A percentile compares a stretch with the other conserved stretches of the same genome.
phyloP scores from a whole-genome alignment of 2,329 filamentous ascomycete genomes.

The Curvularia spicifera region DNA sequence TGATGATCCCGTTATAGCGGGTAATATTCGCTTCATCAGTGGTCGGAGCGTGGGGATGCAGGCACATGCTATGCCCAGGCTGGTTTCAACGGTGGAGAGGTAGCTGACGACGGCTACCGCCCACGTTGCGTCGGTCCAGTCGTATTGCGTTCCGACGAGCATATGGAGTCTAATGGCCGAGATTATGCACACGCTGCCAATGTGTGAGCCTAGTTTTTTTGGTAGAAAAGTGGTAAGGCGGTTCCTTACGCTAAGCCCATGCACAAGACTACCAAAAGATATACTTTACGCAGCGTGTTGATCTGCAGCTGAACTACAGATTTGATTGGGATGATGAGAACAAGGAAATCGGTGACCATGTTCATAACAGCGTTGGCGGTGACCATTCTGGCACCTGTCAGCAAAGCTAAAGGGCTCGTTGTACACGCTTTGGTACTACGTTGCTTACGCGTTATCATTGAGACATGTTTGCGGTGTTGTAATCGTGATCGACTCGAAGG shows the following conservation, averaged over 20 bases:
- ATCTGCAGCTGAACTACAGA: not conserved
- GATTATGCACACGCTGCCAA: not conserved
- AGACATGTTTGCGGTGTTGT: not conserved
- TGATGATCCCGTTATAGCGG: not conserved
- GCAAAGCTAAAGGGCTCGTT: not conserved
- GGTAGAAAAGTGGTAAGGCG: not conserved
- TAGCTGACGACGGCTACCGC: not conserved
- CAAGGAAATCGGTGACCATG: not conserved
- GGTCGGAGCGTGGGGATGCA: not conserved
- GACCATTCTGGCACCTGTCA: not conserved
- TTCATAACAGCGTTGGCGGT: not conserved
- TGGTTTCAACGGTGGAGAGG: slow-evolving; percentile 1
- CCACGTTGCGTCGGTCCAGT: not conserved
- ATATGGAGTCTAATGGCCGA: not conserved
- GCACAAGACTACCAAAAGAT: not conserved
- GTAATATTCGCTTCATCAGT: not conserved
- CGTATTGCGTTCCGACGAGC: not conserved
- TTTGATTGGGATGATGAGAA: not conserved
- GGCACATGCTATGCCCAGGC: not conserved
- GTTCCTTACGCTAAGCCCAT: not conserved
- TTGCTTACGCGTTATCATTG: not conserved
- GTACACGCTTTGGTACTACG: too few species aligned
- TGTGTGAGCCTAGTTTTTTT: not conserved
- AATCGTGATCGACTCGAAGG: not conserved
- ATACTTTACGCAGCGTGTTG: not conserved